Base-by-base conservation (phyloP, 306 rosid genomes). In the Acacia melanoxylon region DNA sequence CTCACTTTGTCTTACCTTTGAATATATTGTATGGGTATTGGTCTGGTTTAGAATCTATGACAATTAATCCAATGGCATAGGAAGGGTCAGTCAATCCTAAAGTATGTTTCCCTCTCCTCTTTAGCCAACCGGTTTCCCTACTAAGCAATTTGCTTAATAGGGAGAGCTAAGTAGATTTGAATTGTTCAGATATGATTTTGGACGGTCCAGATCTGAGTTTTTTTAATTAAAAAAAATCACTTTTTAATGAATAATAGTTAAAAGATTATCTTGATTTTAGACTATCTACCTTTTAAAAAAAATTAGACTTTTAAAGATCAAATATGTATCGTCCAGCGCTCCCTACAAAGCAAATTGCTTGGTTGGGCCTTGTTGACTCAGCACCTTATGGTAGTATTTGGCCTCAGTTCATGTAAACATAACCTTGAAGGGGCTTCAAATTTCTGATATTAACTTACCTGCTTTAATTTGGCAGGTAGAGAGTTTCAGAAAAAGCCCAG, bases 31-130 rank as follows among this genome's bases (percentile, higher is more conserved):
- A 10, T 72, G 93, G 97, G 98, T 48, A 93, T 95, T 88, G 98
- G 98, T 42, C 98, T 51, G 97, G 98, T 59, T 84, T 95, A 90
- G 98, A 95, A 81, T 90, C 98, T 52, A 93, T 93, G 99, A 89
- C 98, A 10, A 4, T 22, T 27, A 91, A 89, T 86, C 93, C 94
- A 46, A 87, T 93, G 98, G 95, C 85, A 61, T 95, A 97, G 98
- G 98, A 93, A 67, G 98, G 97, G 63, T 83, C 91, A 22, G 93
- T 91, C 77, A 95, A 95, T 83, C 98, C 98, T 58, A 93, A 83
- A 82, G 98, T 95, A 93, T 71, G 67, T 74, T 31, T 68, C 75
- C 79, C 56, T 44, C 45, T 72, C 68, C 59, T 42, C 65, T 51
- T 16, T 4, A 33, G 37, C 5, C 0, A 33, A 33, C 6, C 5